Percentiles rank a stretch among this genome's conserved stretches.
Evolutionary conservation across 495 filamentous ascomycete genomes (phyloP).

Genomic region (Penicillium roqueforti): DNA sequence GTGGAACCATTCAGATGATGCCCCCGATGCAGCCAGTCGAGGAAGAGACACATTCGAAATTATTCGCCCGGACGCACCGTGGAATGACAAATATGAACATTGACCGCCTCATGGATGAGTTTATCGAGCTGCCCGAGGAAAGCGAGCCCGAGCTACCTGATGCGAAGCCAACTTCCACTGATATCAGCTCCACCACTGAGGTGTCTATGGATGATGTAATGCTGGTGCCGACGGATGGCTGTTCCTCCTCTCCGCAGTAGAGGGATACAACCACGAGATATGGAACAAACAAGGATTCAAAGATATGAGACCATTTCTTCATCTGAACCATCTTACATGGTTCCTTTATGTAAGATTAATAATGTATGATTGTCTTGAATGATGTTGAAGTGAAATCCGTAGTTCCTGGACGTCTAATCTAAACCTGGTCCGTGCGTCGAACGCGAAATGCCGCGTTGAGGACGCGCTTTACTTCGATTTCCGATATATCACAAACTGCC

Average conservation of each 20-base stretch:
- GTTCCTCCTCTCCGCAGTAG: not conserved
- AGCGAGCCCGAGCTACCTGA: not conserved
- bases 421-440: slow-evolving; percentile 34
- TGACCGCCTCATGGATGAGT: not conserved
- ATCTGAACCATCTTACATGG: not conserved
- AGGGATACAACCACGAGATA: not conserved
- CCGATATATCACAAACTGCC: not conserved
- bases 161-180: not conserved
- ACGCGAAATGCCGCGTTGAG: slow-evolving; percentile 27
- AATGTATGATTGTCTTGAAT: not conserved
- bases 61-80: not conserved
- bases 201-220: not conserved
- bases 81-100: not conserved
- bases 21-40: not conserved
- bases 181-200: not conserved
- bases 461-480: not conserved
- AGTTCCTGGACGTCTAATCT: slow-evolving; percentile 14
- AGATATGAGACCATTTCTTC: not conserved
- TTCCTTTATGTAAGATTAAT: not conserved
- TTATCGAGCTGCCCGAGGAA: not conserved
- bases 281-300: not conserved
- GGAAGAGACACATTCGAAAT: not conserved
- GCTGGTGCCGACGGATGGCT: not conserved
- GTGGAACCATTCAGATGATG: not conserved
- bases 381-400: not conserved